Evolutionary conservation across 2,329 filamentous ascomycete species (phyloP).

Genomic region (Aspergillus japonicus): DNA sequence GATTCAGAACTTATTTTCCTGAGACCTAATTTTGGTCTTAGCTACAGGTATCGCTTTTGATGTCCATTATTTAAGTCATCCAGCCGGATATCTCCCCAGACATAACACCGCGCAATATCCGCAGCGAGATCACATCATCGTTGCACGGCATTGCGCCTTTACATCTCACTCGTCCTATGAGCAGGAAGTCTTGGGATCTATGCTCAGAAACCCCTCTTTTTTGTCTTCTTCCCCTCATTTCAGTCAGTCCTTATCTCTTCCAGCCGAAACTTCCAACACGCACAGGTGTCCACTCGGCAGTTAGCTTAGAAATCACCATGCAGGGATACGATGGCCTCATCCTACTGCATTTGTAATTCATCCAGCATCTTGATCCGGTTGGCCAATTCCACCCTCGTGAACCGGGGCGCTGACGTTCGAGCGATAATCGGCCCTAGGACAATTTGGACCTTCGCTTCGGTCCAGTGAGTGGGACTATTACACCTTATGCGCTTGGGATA

Average conservation of each 20-base stretch:
- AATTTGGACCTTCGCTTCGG: neutral
- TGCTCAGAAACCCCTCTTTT: slow-evolving; percentile 9
- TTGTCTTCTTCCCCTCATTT: neutral
- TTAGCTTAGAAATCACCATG: slow-evolving; percentile 22
- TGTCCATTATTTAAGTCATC: neutral
- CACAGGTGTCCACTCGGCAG: slow-evolving; percentile 10
- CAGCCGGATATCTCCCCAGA: neutral
- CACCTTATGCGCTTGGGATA: slow-evolving; percentile 11
- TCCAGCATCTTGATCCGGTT: neutral
- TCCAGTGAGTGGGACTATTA: slow-evolving; percentile 1
- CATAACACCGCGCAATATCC: neutral
- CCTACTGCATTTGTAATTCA: neutral
- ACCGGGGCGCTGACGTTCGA: neutral
- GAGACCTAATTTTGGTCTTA: neutral
- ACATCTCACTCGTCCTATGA: neutral
- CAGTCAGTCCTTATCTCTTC: slow-evolving; percentile 8
- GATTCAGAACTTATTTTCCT: neutral
- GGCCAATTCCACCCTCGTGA: neutral
- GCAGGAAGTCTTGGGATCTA: neutral
- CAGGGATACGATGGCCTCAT: slow-evolving; percentile 23
- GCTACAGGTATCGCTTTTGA: neutral
- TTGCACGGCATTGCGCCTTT: slow-evolving; percentile 29
- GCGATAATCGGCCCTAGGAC: neutral
- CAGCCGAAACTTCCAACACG: neutral
- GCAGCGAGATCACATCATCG: slow-evolving; percentile 34